These are phyloP conservation scores for Beauveria asiatica DNA, from an alignment of 2,329 filamentous ascomycete genomes.

Conservation along the genomic window DNA sequence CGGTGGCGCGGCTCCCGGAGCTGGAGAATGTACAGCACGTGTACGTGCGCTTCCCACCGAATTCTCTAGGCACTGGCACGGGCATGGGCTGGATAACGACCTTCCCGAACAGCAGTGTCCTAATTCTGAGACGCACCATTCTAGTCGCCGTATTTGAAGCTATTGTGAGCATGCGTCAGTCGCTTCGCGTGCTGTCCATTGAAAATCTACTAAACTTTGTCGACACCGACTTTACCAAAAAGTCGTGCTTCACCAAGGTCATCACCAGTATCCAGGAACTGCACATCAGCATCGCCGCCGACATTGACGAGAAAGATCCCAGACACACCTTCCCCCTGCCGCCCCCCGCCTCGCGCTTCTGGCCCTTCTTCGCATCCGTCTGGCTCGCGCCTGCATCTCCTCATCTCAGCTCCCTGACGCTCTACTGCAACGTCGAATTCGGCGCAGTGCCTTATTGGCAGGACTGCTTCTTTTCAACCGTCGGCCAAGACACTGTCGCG, in stretches of 20 bases:
- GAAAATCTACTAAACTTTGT: neutral
- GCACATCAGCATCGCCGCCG: neutral
- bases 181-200: neutral
- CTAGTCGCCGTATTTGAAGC: neutral
- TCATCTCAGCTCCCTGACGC: neutral
- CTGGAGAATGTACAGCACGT: neutral
- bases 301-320: neutral
- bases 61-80: neutral
- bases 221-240: neutral
- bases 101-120: neutral
- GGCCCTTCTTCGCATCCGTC: neutral
- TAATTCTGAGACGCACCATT: neutral
- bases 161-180: neutral
- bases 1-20: neutral
- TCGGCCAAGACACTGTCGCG: neutral
- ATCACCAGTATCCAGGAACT: neutral
- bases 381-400: neutral
- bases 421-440: neutral
- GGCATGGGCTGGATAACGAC: neutral
- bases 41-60: neutral
- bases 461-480: neutral
- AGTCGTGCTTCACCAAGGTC: neutral
- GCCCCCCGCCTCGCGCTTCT: neutral
- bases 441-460: neutral
- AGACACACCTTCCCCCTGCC: neutral